Base-by-base conservation (phyloP, 345 rosid species). In the Streptanthus diversifolius region DNA sequence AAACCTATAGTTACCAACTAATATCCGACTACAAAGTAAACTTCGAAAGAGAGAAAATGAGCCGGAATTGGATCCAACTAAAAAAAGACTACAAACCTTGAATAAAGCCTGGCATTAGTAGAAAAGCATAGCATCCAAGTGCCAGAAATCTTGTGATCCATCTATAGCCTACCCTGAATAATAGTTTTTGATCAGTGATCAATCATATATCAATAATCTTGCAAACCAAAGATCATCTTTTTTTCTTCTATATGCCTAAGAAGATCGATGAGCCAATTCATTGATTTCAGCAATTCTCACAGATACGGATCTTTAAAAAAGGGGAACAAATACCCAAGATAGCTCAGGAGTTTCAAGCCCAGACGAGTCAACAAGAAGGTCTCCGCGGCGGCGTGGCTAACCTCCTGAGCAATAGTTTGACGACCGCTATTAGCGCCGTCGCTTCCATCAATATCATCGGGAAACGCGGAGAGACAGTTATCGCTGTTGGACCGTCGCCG, bases 121-220 rank as follows among this genome's bases (percentile, higher is more conserved):
- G 68, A 51, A 90, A 64, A 17, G 95, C 81, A 78, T 91, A 95
- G 79, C 86, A 91, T 12, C 95, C 96, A 79, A 95, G 99, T 58
- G 99, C 98, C 65, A 90, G 74, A 75, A 91, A 95, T 77, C 93
- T 83, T 77, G 84, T 22, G 74, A 95, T 84, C 96, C 96, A 91
- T 86, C 86, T 85, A 84, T 88, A 95, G 68, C 97, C 99, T 88
- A 95, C 92, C 96, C 96, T 95, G 95, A 80, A 86, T 54, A 60
- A 85, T 44, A 80, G 53, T 60, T 70, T 77, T 76, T 44, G 84
- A 82, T 87, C 69, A 85, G 79, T 66, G 68, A 77, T 70, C 68
- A 13, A 14, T 57, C 67, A 36, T 5, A 22, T n/a, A 48, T 37
- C 68, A 71, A 22, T 2, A 7, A 54, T 40, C 44, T 22, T 24